Percentiles rank a stretch among this genome's conserved stretches.
Evolutionary conservation across 192 early-diverging fungal species (phyloP).

Genomic region (Coemansia furcata): DNA sequence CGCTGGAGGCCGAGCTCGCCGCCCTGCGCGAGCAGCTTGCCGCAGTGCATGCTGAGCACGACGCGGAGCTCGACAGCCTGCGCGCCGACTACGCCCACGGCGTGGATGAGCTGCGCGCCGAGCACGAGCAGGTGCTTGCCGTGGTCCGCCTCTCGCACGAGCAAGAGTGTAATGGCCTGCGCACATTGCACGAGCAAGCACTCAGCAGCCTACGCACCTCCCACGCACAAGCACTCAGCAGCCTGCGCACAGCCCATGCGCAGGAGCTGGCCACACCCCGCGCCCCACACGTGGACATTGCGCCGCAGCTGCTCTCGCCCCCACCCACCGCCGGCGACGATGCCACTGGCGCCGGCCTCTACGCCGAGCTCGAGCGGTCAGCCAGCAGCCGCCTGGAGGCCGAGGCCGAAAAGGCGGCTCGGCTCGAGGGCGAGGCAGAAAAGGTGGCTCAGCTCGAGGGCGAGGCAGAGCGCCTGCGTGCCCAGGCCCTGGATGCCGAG

Average conservation of each 20-base stretch:
- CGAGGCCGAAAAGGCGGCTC: neutral
- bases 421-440: constrained; percentile 3
- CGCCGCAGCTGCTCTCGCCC: constrained; percentile 29
- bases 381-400: neutral
- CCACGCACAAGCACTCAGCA: constrained; percentile 15
- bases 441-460: neutral
- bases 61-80: neutral
- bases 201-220: constrained; percentile 6
- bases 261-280: neutral
- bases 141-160: neutral
- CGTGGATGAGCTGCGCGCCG: neutral
- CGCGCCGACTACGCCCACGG: neutral
- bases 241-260: neutral
- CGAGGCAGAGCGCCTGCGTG: constrained; percentile 13
- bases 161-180: neutral
- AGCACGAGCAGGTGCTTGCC: neutral
- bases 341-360: neutral
- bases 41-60: neutral
- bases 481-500: constrained; percentile 31
- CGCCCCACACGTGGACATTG: neutral
- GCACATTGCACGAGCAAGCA: constrained; percentile 15
- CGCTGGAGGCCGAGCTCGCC: neutral
- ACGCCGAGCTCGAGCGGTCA: neutral
- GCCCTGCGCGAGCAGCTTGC: neutral
- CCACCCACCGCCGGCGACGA: constrained; percentile 31